Evolutionary conservation across 805 yeast species (phyloP).

Genomic region (Cyberlindnera xishuangbannaensis): DNA sequence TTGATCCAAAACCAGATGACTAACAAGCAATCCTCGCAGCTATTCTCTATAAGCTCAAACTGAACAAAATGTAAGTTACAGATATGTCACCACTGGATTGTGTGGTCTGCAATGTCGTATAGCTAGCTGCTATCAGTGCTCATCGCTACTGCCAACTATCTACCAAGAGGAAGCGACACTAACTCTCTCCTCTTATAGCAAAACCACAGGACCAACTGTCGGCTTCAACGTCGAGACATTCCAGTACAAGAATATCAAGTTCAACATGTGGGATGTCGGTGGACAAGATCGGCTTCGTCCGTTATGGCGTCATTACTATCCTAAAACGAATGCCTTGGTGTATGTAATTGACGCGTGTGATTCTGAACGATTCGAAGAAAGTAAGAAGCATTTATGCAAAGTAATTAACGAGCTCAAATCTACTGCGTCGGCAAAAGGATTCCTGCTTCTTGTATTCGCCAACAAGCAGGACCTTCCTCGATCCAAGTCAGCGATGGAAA

Average conservation of each 20-base stretch:
- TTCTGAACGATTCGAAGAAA: conserved; percentile 63
- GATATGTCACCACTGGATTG: too few relatives aligned
- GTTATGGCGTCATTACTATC: conserved; percentile 91
- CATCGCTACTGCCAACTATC: too few relatives aligned
- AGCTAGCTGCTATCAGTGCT: too few relatives aligned
- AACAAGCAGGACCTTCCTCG: conserved; percentile 94
- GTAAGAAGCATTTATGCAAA: conserved; percentile 69
- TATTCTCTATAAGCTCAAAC: conserved; percentile 74
- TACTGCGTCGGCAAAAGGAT: conserved; percentile 48
- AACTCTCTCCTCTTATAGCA: too few relatives aligned
- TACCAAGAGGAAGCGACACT: too few relatives aligned
- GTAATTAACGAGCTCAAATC: conserved; percentile 74
- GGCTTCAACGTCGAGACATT: conserved; percentile 92
- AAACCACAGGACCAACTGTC: conserved; percentile 84
- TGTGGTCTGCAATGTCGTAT: too few relatives aligned
- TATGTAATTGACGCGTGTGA: conserved; percentile 88
- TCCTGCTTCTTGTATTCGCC: conserved; percentile 77
- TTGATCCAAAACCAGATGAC: too few relatives aligned
- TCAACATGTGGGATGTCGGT: conserved; percentile 94
- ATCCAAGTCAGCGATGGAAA: conserved; percentile 80
- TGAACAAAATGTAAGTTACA: conserved; percentile 55
- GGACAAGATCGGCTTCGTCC: conserved; percentile 92
- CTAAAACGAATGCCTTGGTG: conserved; percentile 87
- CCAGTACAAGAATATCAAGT: conserved; percentile 71
- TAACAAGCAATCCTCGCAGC: conserved; percentile 25